Conservation (phyloP, 148 eudicot species). For the Spergularia marina region DNA sequence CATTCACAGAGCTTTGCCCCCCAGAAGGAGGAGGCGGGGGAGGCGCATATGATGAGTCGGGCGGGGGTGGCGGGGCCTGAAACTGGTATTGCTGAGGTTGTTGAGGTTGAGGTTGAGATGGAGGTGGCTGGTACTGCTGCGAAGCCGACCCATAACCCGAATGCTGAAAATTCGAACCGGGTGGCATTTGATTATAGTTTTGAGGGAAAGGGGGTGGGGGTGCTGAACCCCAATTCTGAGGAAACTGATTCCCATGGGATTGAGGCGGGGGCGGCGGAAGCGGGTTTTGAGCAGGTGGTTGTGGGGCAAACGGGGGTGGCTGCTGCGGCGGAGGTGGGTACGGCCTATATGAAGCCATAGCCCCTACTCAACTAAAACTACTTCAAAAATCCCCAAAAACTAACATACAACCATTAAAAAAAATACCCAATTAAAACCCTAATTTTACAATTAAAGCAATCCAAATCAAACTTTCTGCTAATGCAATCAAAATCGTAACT, state of each 20-base stretch:
- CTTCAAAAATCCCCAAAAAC: no score
- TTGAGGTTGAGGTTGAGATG: slow-evolving; percentile 42
- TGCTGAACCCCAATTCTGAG: slow-evolving; percentile 71
- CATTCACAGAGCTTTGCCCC: slow-evolving; percentile 27
- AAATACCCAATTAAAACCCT: no score
- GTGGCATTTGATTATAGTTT: slow-evolving; percentile 38
- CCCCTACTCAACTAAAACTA: slow-evolving; percentile 8
- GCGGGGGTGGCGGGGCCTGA: slow-evolving; percentile 74
- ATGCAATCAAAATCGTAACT: no score
- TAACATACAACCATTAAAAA: no score
- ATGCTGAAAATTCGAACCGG: slow-evolving; percentile 36
- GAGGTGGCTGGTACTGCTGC: slow-evolving; percentile 43
- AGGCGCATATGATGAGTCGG: slow-evolving; percentile 67
- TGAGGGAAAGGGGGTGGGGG: slow-evolving; percentile 42
- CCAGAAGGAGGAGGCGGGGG: slow-evolving; percentile 51
- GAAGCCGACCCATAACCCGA: no score
- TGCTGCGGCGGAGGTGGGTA: slow-evolving; percentile 57
- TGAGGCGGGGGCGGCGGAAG: slow-evolving; percentile 49
- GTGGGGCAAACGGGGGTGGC: slow-evolving; percentile 45
- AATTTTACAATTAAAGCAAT: no score
- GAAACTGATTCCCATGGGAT: slow-evolving; percentile 46
- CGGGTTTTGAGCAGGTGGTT: slow-evolving; percentile 47
- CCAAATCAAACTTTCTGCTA: no score
- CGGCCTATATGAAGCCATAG: slow-evolving; percentile 87
- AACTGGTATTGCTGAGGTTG: slow-evolving; percentile 55